Evolutionary conservation across 768 basidiomycete species (phyloP).

Genomic region (Mycena capillaripes): DNA sequence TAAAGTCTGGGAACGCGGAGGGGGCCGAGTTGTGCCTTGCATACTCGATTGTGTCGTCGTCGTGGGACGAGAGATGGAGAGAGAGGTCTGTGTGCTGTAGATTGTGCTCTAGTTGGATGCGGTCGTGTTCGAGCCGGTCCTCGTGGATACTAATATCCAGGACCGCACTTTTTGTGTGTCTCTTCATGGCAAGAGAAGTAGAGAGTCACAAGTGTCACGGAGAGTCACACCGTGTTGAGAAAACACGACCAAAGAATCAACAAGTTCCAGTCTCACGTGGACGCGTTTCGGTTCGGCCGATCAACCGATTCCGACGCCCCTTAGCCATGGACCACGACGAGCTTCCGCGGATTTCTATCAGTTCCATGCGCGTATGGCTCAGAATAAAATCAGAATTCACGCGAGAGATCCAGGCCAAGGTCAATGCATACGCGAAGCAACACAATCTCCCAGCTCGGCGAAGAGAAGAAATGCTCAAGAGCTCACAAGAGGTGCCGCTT

Average conservation of each 20-base stretch:
- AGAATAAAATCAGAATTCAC: slow-evolving; percentile 24
- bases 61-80: slow-evolving; percentile 73
- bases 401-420: background rate
- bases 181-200: slow-evolving; percentile 46
- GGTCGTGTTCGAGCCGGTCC: slow-evolving; percentile 82
- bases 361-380: slow-evolving; percentile 33
- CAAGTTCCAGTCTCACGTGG: slow-evolving; percentile 3
- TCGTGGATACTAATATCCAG: slow-evolving; percentile 69
- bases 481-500: slow-evolving; percentile 25
- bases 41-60: slow-evolving; percentile 73
- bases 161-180: slow-evolving; percentile 50
- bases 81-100: slow-evolving; percentile 81
- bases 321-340: background rate
- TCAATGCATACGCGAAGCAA: background rate
- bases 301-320: slow-evolving; percentile 6
- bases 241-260: background rate
- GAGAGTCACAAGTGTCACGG: background rate
- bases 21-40: slow-evolving; percentile 78
- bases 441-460: background rate
- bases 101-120: slow-evolving; percentile 85
- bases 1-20: slow-evolving; percentile 66
- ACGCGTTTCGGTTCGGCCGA: background rate
- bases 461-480: background rate
- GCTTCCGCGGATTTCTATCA: slow-evolving; percentile 24
- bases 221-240: background rate